Base-by-base conservation (phyloP, 164 flowering plant species). In the Euptelea pleiosperma region DNA sequence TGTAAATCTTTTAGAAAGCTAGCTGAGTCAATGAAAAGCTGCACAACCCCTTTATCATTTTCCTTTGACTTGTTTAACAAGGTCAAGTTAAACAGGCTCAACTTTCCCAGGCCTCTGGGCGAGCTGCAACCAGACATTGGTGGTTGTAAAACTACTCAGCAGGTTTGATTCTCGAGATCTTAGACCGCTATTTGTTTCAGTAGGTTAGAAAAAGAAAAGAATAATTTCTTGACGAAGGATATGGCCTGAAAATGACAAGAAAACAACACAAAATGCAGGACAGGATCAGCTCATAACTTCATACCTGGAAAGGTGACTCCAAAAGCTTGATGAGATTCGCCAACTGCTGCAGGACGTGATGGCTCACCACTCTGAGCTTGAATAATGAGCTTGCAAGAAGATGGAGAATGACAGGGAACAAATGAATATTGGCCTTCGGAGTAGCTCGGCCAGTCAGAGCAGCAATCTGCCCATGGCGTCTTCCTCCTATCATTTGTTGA, bases 251-350 rank as follows among this genome's bases (percentile, higher is more conserved):
- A 47, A 36, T 3, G 29, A 29, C 9, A 22, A 29, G 35, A n/a
- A n/a, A n/a, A 9, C 5, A 22, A 51, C n/a, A 44, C 2, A 34
- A 52, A 52, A 41, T 31, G 44, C 22, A 62, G 18, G 31, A 12
- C 25, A 11, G 1, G 34, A 1, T 40, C 18, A 9, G 34, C 3
- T 40, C 18, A 9, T 56, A 22, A 12, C 48, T 35, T 40, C 51
- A 14, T 68, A 91, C 99, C 92, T 89, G 99, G 73, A 94, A 94
- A 63, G 91, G 75, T 26, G 83, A 71, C 69, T 91, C 98, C 50
- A 71, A 70, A 53, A 82, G 77, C 66, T 82, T 87, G 57, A 84
- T 58, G 44, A 94, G 77, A 70, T 66, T 81, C 36, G 89, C 84
- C 75, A 94, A 70, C 71, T 85, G 97, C 74, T 75, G 84, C 73